Percentiles rank a stretch among this genome's conserved stretches.
phyloP scores from a whole-genome alignment of 1,284 basidiomycete genomes.

The Testicularia cyperi region DNA sequence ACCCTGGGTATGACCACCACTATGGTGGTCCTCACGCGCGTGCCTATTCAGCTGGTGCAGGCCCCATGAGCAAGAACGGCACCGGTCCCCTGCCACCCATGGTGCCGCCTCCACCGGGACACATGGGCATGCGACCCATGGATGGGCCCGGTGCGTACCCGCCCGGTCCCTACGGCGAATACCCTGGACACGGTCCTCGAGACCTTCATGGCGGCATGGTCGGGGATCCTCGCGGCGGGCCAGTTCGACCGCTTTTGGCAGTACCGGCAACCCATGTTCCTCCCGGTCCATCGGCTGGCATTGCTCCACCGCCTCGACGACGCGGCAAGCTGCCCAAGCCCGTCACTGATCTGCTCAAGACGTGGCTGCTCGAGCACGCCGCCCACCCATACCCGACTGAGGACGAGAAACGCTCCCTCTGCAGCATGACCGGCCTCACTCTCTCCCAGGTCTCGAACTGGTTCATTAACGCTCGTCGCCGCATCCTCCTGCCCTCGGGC shows the following conservation, averaged over 20 bases:
- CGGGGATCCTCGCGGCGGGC: slow-evolving; percentile 1
- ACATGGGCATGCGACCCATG: slow-evolving; percentile 5
- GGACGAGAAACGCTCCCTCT: slow-evolving; percentile 85
- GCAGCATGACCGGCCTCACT: slow-evolving; percentile 77
- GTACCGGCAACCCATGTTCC: slow-evolving; percentile 27
- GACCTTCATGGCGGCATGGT: slow-evolving; percentile 17
- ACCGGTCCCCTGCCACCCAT: slow-evolving; percentile 1
- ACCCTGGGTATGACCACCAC: slow-evolving; percentile 16
- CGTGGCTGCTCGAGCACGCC: slow-evolving; percentile 84
- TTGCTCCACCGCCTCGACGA: slow-evolving; percentile 59
- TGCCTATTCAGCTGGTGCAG: slow-evolving; percentile 6
- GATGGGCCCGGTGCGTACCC: background rate
- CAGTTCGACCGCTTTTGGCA: slow-evolving; percentile 14
- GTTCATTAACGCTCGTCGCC: slow-evolving; percentile 56
- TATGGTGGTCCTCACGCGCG: slow-evolving; percentile 25
- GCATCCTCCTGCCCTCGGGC: slow-evolving; percentile 47
- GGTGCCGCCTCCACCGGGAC: background rate
- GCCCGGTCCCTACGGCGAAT: slow-evolving; percentile 14
- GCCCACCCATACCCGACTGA: slow-evolving; percentile 87
- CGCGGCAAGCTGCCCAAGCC: slow-evolving; percentile 85
- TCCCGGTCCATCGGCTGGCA: slow-evolving; percentile 32
- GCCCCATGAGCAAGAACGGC: slow-evolving; percentile 3
- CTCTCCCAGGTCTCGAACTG: slow-evolving; percentile 73
- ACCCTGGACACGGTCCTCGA: slow-evolving; percentile 18
- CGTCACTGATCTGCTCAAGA: slow-evolving; percentile 82